Base-by-base conservation (phyloP, 306 rosid genomes). In the Hippophae tibetana region DNA sequence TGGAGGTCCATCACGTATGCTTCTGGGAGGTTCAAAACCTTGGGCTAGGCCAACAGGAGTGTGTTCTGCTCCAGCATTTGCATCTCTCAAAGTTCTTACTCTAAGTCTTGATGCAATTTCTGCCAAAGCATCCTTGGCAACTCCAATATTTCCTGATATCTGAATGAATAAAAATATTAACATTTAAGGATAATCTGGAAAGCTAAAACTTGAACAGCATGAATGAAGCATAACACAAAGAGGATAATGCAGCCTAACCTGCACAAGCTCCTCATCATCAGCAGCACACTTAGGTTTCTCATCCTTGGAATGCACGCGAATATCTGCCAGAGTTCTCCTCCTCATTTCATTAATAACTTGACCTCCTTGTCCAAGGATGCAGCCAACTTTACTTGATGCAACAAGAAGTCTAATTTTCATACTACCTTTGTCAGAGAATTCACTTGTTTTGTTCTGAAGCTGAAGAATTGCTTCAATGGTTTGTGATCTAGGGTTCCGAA, bases 341-440 rank as follows among this genome's bases (percentile, higher is more conserved):
- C 76, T 71, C 73, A 70, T 61, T 58, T 75, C 80, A 65, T 65
- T 75, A 18, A 70, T 70, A 38, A 75, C 64, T 45, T 60, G 61
- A n/a, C 76, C 76, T 57, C 80, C 80, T 75, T 70, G 69, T 52
- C 80, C 80, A 66, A 75, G 72, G 44, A 75, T 25, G 80, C 80
- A 75, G 38, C 76, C 76, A 70, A 66, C 72, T 63, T 66, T 65
- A 60, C 69, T 64, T 5, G 76, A 69, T 23, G 72, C 69, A 23
- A 66, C 80, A 65, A 75, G 80, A 66, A 75, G 70, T 50, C 66
- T 62, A 5, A 73, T 75, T 7, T 44, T 65, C 5, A 64, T 60
- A 10, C 51, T 59, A 23, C 79, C 71, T 56, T 64, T 69, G 7
- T 74, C 68, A 60, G 71, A 58, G 27, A 31, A 31, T 49, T 64